phyloP scores from a whole-genome alignment of 2,329 filamentous ascomycete genomes.

The Aureobasidium sp. region DNA sequence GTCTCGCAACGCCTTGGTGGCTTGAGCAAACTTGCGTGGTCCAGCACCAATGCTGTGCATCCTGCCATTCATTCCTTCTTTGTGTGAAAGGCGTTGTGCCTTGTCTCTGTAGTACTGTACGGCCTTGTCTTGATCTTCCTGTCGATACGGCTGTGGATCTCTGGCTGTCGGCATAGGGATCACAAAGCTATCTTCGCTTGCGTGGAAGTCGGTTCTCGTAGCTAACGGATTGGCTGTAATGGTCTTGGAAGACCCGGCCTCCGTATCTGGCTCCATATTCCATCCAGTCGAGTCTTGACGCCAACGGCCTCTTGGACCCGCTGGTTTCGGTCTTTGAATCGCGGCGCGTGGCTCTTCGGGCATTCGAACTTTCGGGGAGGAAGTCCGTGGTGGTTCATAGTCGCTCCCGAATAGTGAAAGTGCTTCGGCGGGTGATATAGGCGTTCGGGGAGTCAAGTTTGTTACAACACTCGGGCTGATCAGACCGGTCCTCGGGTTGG shows the following conservation, averaged over 20 bases:
- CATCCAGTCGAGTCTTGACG: constrained; percentile 16
- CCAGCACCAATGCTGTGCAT: constrained; percentile 12
- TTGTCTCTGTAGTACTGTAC: constrained; percentile 24
- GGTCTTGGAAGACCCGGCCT: constrained; percentile 12
- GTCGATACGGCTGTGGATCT: constrained; percentile 26
- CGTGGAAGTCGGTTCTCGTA: not conserved
- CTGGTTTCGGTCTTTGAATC: not conserved
- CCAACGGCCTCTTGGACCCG: constrained; percentile 7
- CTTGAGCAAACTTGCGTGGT: constrained; percentile 13
- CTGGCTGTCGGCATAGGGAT: constrained; percentile 27
- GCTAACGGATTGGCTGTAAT: not conserved
- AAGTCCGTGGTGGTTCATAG: not conserved
- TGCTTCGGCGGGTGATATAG: constrained; percentile 24
- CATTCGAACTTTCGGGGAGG: not conserved
- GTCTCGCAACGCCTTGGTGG: constrained; percentile 10
- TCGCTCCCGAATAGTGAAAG: constrained; percentile 17
- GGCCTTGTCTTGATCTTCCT: constrained; percentile 24
- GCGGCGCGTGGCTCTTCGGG: not conserved
- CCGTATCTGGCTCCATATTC: constrained; percentile 13
- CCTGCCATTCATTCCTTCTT: constrained; percentile 11
- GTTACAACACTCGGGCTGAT: constrained; percentile 24
- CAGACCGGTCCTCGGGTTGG: constrained; percentile 26
- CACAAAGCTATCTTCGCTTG: constrained; percentile 21
- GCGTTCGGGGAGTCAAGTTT: constrained; percentile 17
- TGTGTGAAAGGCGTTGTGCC: constrained; percentile 20